These are phyloP conservation scores for Glarea lozoyensis DNA, from an alignment of 495 filamentous ascomycete species.

Conservation along the genomic window DNA sequence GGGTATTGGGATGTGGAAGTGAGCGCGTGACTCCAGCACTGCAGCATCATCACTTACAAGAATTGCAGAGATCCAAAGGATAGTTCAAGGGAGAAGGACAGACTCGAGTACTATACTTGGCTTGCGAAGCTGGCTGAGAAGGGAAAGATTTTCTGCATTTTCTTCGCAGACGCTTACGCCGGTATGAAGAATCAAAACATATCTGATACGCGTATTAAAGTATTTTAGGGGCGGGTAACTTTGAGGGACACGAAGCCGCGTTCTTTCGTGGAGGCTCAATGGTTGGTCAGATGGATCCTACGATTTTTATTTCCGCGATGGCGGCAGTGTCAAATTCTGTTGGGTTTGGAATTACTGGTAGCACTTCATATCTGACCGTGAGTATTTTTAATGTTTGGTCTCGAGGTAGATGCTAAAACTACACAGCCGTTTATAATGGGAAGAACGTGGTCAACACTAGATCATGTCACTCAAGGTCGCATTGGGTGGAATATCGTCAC, in stretches of 20 bases:
- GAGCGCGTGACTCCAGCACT: too few species aligned
- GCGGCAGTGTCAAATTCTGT: slow-evolving; percentile 22
- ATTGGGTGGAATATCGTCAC: slow-evolving; percentile 51
- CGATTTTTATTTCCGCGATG: slow-evolving; percentile 5
- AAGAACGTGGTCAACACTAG: slow-evolving; percentile 39
- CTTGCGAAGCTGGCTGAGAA: slow-evolving; percentile 4
- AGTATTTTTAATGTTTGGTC: too few species aligned
- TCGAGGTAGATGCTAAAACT: too few species aligned
- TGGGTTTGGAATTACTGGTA: slow-evolving; percentile 36
- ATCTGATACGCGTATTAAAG: neutral
- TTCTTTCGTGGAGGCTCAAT: neutral
- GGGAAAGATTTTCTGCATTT: slow-evolving; percentile 4
- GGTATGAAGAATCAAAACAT: slow-evolving; percentile 1
- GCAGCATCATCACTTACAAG: too few species aligned
- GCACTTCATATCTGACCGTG: slow-evolving; percentile 39
- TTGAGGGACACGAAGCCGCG: too few species aligned
- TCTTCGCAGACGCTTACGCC: slow-evolving; percentile 4
- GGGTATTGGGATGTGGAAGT: too few species aligned
- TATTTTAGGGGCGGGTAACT: too few species aligned
- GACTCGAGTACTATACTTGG: too few species aligned
- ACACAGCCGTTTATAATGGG: slow-evolving; percentile 40
- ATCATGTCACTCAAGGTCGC: slow-evolving; percentile 43
- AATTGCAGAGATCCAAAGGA: too few species aligned
- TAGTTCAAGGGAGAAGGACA: too few species aligned
- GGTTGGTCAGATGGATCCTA: neutral